Percentiles rank a stretch among this genome's conserved stretches.
Conservation (phyloP, 495 filamentous ascomycete genomes). For the Podospora australis region DNA sequence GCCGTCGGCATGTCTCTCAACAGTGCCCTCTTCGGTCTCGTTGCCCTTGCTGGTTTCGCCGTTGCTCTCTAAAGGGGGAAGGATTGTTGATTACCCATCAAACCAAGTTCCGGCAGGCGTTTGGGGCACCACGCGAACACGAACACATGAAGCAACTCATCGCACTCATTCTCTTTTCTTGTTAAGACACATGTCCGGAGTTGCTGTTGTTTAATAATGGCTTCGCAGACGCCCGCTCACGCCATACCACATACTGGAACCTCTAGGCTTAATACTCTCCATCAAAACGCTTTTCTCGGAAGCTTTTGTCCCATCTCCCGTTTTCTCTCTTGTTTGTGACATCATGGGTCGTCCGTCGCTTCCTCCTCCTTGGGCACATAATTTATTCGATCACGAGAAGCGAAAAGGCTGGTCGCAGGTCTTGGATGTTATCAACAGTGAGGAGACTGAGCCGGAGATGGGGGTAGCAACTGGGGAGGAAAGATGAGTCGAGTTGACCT, state of each 20-base stretch:
- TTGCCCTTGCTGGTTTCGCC: constrained; percentile 33
- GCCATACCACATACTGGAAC: constrained; percentile 22
- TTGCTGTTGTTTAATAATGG: constrained; percentile 13
- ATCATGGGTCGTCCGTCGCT: not conserved
- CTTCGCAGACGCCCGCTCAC: constrained; percentile 13
- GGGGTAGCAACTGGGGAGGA: not conserved
- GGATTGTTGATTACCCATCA: not conserved
- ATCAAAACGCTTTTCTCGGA: constrained; percentile 12
- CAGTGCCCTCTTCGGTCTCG: constrained; percentile 34
- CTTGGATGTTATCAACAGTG: too few species aligned
- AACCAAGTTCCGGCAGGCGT: not conserved
- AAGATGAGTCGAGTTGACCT: constrained; percentile 5
- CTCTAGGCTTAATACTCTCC: constrained; percentile 32
- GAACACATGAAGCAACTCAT: not conserved
- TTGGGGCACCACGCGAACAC: not conserved
- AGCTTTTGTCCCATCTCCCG: not conserved
- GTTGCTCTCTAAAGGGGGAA: constrained; percentile 20
- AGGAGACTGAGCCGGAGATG: too few species aligned
- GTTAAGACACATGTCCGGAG: constrained; percentile 16
- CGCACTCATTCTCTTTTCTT: constrained; percentile 13
- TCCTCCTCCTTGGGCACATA: not conserved
- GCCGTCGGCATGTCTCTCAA: constrained; percentile 29
- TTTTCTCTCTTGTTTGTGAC: not conserved
- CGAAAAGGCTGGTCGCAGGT: not conserved
- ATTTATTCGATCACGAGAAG: not conserved